phyloP scores from a whole-genome alignment of 2,329 filamentous ascomycete genomes.

The Fusarium pseudocircinatum region DNA sequence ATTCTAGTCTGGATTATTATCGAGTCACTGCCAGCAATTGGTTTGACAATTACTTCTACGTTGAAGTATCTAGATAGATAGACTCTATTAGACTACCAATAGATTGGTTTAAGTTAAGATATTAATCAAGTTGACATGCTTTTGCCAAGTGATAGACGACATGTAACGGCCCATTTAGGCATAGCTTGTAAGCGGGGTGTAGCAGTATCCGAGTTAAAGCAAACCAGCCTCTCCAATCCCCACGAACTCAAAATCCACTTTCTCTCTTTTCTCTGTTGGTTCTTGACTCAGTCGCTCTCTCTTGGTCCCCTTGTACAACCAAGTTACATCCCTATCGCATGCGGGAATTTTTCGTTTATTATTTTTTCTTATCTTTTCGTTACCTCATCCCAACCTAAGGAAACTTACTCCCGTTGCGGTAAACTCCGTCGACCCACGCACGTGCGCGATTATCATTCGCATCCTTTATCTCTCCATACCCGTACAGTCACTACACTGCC shows the following conservation, averaged over 20 bases:
- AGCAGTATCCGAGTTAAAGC: not conserved
- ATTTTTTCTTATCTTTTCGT: slow-evolving; percentile 22
- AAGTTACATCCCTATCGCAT: not conserved
- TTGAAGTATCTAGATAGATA: not conserved
- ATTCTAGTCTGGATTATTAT: not conserved
- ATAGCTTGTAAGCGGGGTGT: slow-evolving; percentile 13
- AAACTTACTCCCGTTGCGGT: not conserved
- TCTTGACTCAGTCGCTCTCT: not conserved
- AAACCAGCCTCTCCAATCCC: not conserved
- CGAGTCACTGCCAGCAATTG: not conserved
- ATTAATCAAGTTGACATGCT: not conserved
- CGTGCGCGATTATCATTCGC: slow-evolving; percentile 31
- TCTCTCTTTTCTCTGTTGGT: not conserved
- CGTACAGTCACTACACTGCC: not conserved
- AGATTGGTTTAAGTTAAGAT: not conserved
- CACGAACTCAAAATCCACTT: not conserved
- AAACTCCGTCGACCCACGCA: not conserved
- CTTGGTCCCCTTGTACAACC: not conserved
- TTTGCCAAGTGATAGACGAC: not conserved
- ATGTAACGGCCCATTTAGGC: not conserved
- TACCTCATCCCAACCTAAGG: slow-evolving; percentile 15
- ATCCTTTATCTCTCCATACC: not conserved
- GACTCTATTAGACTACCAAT: not conserved
- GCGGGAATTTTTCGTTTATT: not conserved
- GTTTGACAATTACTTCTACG: rapidly evolving